Evolutionary conservation across 345 rosid genomes (phyloP).

Genomic region (Raphanus sativus): DNA sequence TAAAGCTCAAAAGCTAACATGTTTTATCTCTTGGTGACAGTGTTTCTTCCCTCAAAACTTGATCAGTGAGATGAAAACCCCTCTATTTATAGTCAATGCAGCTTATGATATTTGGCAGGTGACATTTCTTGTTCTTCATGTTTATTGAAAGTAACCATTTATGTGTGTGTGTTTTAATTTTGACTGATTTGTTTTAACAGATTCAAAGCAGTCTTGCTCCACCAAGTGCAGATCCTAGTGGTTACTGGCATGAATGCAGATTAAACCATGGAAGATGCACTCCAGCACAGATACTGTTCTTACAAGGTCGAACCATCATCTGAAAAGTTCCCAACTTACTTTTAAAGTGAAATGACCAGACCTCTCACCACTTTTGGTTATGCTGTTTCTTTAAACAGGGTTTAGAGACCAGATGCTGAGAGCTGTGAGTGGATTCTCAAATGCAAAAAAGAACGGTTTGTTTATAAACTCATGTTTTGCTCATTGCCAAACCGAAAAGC

Average conservation of each 20-base stretch:
- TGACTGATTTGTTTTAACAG: conserved; percentile 41
- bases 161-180: background rate
- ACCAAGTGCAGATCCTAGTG: conserved; percentile 84
- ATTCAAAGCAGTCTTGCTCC: conserved; percentile 92
- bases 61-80: conserved; percentile 67
- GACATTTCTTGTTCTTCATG: conserved; percentile 4
- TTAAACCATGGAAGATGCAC: conserved; percentile 77
- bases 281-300: conserved; percentile 59
- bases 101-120: conserved; percentile 99
- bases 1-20: background rate
- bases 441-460: conserved; percentile 64
- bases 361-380: background rate
- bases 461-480: conserved; percentile 94
- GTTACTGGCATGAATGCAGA: conserved; percentile 85
- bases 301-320: conserved; percentile 60
- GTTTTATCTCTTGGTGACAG: conserved; percentile 37
- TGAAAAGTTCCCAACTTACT: background rate
- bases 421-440: conserved; percentile 57
- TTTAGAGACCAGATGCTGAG: conserved; percentile 83
- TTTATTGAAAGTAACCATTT: background rate
- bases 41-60: conserved; percentile 97
- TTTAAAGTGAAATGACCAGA: background rate
- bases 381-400: conserved; percentile 42
- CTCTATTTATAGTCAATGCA: conserved; percentile 82
- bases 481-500: conserved; percentile 95